Base-by-base conservation (phyloP, 116 monocot genomes). In the Thalassia testudinum region DNA sequence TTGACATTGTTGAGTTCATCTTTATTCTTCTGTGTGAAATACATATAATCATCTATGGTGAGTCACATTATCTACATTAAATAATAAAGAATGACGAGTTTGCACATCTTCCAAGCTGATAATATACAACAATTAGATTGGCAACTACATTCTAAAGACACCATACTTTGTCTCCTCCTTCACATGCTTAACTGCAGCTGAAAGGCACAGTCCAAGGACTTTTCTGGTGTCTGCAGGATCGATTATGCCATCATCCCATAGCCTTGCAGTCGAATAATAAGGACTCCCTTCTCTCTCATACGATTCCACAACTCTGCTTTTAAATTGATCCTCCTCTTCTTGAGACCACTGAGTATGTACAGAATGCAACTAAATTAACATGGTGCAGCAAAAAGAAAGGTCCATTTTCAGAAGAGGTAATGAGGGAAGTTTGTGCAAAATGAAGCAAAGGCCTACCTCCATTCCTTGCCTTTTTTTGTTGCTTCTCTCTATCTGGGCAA, bases 231-330 rank as follows among this genome's bases (percentile, higher is more conserved):
- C 90, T 21, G 85, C 82, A 51, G 97, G 93, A 48, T 87, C 87
- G 22, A 93, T 87, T 24, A 93, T 87, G 59, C 93, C 93, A 60
- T 93, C 93, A 58, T 93, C 93, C 93, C 93, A 93, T 0, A 93
- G 73, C 63, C 93, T 93, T 15, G 97, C 77, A 11, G 97, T 86
- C 5, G 97, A 99, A 54, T 85, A 99, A 54, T 89, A 99, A 56
- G 97, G 80, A 64, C 77, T 99, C 56, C 62, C 90, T 78, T 99
- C 97, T 73, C 67, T 85, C 50, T 90, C 97, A 60, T 99, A 99
- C 43, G 76, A 68, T 73, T 89, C 80, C 71, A 87, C 78, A 27
- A 93, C 93, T 45, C 26, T 64, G 34, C 52, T 63, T 67, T 77
- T 99, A 49, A 89, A 99, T 27, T 59, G 68, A 49, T 78, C 80